Evolutionary conservation across 208 protist genomes (phyloP), one percentile per base, ranked within the genome.

Genomic region (Crithidia expoeki): DNA sequence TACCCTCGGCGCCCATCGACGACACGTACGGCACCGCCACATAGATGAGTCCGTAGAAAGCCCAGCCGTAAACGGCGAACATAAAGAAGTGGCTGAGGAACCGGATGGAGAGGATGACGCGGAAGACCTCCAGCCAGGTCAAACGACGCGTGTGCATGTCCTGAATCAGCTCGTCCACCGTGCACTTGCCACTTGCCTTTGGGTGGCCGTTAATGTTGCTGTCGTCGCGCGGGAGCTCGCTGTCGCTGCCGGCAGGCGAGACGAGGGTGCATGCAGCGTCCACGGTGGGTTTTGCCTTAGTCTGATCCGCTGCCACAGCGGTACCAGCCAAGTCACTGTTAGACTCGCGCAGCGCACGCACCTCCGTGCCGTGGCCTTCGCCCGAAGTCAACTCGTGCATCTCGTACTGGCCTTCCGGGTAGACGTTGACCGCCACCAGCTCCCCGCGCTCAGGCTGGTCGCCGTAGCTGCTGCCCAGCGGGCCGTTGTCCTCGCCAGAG

Each of bases 21-120:
- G 89, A 91, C 14, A 91, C 84, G 66, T 91, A 94, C 30, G 84
- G 84, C 44, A 92, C 81, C n/a, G 69, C 74, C 2, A 81, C 56
- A 67, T 91, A 92, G 69, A 94, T 90, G n/a, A 92, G 53, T 21
- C 84, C 83, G 72, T 85, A 94, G 71, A 94, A 94, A 55, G 85
- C 77, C 84, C 84, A 94, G 21, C 86, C 84, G 66, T 81, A 94
- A 40, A 92, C 80, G 68, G 81, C 69, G 65, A 86, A 93, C 76
- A 88, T 91, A 68, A 92, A 81, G 67, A 94, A 89, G 71, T 92
- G 91, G 2, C 69, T 76, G 9, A 92, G 68, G 73, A 94, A 94
- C 17, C 70, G 82, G 17, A 52, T 21, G 1, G 77, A 84, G 25
- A 91, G 57, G 32, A 88, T 32, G n/a, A 82, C 80, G 14, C 80